A percentile compares a stretch with the other conserved stretches of the same genome.
Evolutionary conservation across 2,329 filamentous ascomycete genomes (phyloP).

Genomic region (Pyrenophora teres): DNA sequence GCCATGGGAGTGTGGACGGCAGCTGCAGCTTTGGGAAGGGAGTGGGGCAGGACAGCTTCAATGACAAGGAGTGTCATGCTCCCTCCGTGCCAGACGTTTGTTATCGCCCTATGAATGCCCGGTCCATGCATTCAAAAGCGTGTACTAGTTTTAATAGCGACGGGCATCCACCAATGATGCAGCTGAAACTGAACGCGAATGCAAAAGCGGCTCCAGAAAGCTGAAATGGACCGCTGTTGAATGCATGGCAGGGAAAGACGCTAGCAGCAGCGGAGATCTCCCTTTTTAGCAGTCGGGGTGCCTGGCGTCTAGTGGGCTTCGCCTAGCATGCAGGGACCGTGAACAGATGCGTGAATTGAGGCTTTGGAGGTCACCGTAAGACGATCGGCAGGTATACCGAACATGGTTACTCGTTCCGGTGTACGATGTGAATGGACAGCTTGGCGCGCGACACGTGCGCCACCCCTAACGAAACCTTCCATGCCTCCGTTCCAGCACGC

Average conservation of each 20-base stretch:
- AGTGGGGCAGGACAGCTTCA: conserved; percentile 7
- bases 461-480: conserved; percentile 1
- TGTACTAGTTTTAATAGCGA: conserved; percentile 11
- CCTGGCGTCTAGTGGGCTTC: conserved; percentile 1
- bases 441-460: conserved; percentile 2
- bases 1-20: conserved; percentile 5
- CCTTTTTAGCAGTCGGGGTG: conserved; percentile 7
- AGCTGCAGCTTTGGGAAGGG: conserved; percentile 4
- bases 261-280: conserved; percentile 4
- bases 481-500: background rate
- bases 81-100: conserved; percentile 3
- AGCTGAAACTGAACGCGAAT: conserved; percentile 4
- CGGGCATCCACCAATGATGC: conserved; percentile 6
- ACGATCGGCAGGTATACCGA: conserved; percentile 3
- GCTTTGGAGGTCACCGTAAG: background rate
- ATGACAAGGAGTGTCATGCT: conserved; percentile 8
- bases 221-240: conserved; percentile 3
- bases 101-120: conserved; percentile 5
- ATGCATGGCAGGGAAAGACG: conserved; percentile 1
- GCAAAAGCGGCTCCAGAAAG: conserved; percentile 6
- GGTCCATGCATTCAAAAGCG: conserved; percentile 1
- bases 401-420: conserved; percentile 2
- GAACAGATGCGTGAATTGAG: background rate
- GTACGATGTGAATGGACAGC: background rate
- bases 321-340: conserved; percentile 6